Percentiles rank a stretch among this genome's conserved stretches.
Conservation (phyloP, 768 basidiomycete species). For the Russula sp. region DNA sequence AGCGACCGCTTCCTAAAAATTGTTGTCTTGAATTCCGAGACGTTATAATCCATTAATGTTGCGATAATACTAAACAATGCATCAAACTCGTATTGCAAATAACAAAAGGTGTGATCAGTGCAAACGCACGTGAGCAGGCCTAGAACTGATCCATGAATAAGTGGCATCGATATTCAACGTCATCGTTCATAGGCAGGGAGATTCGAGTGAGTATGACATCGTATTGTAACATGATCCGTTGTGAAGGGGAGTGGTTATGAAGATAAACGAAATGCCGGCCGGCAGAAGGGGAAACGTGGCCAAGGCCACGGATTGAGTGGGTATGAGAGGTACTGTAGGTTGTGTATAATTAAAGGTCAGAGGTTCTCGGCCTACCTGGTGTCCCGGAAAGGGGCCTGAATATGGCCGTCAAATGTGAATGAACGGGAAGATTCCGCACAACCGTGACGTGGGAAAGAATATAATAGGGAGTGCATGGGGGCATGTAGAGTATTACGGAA, state of each 20-base stretch:
- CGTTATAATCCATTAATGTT: background rate
- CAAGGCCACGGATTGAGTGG: background rate
- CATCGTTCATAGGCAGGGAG: background rate
- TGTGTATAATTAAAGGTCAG: background rate
- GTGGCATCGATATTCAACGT: background rate
- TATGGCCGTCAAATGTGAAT: background rate
- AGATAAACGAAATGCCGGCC: background rate
- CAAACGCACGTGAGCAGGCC: background rate
- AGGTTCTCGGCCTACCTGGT: background rate
- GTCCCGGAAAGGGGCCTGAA: background rate
- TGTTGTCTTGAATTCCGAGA: background rate
- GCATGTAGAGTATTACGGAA: background rate
- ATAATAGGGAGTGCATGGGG: constrained; percentile 1
- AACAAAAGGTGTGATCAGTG: background rate
- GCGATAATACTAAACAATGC: background rate
- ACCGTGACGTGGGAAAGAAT: background rate
- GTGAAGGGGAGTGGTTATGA: background rate
- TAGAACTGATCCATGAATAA: background rate
- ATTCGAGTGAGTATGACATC: background rate
- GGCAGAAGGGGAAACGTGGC: background rate
- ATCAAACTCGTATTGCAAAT: background rate
- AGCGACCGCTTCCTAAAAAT: background rate
- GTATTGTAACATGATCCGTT: background rate
- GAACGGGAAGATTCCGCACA: background rate
- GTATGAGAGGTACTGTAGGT: background rate